Evolutionary conservation across 2,329 filamentous ascomycete species (phyloP), one percentile per base, ranked within the genome.

Genomic region (Verticillium klebahnii): DNA sequence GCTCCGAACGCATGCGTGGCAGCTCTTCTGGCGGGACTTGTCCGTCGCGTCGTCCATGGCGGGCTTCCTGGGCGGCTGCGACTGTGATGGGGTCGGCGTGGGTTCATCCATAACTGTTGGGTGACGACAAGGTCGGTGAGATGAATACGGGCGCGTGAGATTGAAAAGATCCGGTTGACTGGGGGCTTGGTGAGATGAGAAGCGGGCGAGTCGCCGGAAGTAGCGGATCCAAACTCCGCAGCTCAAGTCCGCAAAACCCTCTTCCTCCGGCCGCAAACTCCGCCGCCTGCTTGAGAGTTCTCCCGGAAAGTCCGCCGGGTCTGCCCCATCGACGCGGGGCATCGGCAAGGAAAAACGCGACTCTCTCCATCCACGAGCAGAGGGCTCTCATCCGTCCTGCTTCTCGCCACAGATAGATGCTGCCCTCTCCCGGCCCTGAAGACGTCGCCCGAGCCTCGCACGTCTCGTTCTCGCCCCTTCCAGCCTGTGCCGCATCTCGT

Each of bases 1-100:
- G 68, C 76, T 74, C 58, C 73, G 73, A 56, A 81, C 78, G 65
- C 79, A 81, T 55, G 77, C 74, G 64, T 80, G 77, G 72, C 78
- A 81, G 71, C 75, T 80, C 73, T 78, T 80, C 66, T 80, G 79
- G 63, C 78, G 54, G 25, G 54, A 56, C 54, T 56, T 56, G 54
- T 56, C 54, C 29, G 54, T 56, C 15, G 54, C 14, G 14, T 56
- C 54, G 54, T 31, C 25, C 15, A 25, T 34, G 54, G 11, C 45
- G 11, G n/a, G 45, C 19, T 12, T 23, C 3, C 45, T 50, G 14
- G n/a, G 39, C 39, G 39, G 14, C 39, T 45, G 39, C n/a, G 17
- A 15, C 39, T 45, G 39, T 9, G 39, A 17, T 17, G 39, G 39
- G 15, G 39, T 45, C 7, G 39, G 11, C 17, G 9, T 50, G n/a